Conservation (phyloP, 106 monocot genomes). For the Vanilla planifolia region DNA sequence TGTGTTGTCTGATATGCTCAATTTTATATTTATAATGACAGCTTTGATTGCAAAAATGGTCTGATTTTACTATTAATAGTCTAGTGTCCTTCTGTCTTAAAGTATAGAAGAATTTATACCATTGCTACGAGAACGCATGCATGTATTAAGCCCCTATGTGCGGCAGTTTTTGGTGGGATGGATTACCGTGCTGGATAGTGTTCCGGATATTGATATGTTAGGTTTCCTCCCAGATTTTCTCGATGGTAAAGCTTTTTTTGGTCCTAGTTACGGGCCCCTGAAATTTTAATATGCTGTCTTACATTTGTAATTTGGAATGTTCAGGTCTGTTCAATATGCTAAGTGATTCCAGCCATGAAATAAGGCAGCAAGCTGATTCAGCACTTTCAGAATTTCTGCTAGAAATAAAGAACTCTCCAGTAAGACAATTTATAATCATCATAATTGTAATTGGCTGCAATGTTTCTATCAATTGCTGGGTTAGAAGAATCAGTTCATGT, state of each 20-base stretch:
- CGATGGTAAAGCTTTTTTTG: constrained; percentile 57
- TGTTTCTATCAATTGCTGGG: neutral
- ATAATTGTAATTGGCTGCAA: constrained; percentile 4
- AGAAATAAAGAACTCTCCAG: constrained; percentile 99
- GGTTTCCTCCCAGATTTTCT: constrained; percentile 99
- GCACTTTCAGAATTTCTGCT: constrained; percentile 97
- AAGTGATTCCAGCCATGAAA: constrained; percentile 97
- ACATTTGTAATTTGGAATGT: constrained; percentile 7
- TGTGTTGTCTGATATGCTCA: constrained; percentile 14
- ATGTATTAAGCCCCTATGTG: constrained; percentile 92
- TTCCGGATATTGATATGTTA: constrained; percentile 99
- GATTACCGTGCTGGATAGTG: constrained; percentile 98
- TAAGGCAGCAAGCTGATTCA: constrained; percentile 97
- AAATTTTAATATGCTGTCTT: constrained; percentile 4
- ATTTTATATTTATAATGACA: constrained; percentile 1
- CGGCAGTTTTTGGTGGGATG: constrained; percentile 99
- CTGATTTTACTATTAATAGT: constrained; percentile 6
- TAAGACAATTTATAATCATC: constrained; percentile 26
- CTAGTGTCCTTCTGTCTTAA: constrained; percentile 17
- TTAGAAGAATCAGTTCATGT: too few species aligned
- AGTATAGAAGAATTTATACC: constrained; percentile 99
- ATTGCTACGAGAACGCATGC: constrained; percentile 94
- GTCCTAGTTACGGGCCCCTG: neutral
- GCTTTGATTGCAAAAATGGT: constrained; percentile 7
- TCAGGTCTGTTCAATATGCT: constrained; percentile 98